These are phyloP conservation scores for Pulveroboletus sp. DNA, from an alignment of 768 basidiomycete species.

Conservation along the genomic window DNA sequence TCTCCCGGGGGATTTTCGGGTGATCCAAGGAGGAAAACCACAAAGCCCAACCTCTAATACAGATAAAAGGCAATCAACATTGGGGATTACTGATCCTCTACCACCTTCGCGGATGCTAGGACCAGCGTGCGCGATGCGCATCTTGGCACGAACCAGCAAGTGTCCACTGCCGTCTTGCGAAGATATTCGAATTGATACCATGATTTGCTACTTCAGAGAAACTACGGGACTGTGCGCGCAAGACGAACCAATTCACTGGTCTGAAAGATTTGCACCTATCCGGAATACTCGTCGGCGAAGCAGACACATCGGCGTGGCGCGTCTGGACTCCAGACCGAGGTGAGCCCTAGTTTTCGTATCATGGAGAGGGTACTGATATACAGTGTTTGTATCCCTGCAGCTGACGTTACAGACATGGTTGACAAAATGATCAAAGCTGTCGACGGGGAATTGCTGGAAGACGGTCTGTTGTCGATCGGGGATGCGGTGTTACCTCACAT, in stretches of 20 bases:
- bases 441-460: conserved; percentile 15
- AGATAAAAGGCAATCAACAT: not conserved
- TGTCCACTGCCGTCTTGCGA: not conserved
- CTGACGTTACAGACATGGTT: conserved; percentile 12
- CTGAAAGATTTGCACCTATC: conserved; percentile 17
- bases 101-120: conserved; percentile 22
- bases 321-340: conserved; percentile 17
- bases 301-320: conserved; percentile 14
- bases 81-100: not conserved
- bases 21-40: not conserved
- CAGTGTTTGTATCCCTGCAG: not conserved
- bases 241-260: conserved; percentile 8
- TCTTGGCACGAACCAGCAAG: conserved; percentile 14
- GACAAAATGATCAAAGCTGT: conserved; percentile 19
- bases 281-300: conserved; percentile 11
- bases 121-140: conserved; percentile 21
- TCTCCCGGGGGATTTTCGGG: conserved; percentile 10
- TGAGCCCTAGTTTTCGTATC: not conserved
- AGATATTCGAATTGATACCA: not conserved
- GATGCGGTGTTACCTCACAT: conserved; percentile 17
- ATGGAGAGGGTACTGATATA: not conserved
- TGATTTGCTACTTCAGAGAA: conserved; percentile 1
- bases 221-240: conserved; percentile 2
- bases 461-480: conserved; percentile 15
- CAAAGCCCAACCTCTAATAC: not conserved